Evolutionary conservation across 768 basidiomycete genomes (phyloP), one percentile per base, ranked within the genome.

Genomic region (Fistulinella prunicolor): DNA sequence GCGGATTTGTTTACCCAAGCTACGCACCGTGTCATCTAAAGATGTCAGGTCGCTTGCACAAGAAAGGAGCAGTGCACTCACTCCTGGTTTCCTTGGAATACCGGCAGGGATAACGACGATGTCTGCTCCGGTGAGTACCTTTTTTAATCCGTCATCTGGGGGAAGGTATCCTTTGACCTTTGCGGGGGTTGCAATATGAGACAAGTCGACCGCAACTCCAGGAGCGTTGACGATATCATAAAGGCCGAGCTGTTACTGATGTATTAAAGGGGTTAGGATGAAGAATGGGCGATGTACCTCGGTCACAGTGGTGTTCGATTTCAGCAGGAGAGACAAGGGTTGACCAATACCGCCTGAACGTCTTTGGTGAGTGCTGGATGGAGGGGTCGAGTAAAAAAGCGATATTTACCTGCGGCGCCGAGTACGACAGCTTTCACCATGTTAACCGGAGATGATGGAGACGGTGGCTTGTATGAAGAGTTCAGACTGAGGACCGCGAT

Each of bases 191-290:
- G 89, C 78, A 70, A 98, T 94, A 69, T 97, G 95, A 47, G 89
- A 86, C 49, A 97, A 77, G 74, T 99, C 95, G 49, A 85, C 90
- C 29, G 94, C 93, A 54, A 99, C 95, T 64, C 95, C 95, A 14
- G 92, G 92, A n/a, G 94, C 88, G 70, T 92, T 89, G 62, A 94
- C 92, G 71, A 97, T 94, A 91, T 98, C 95, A 67, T 78, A 97
- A 50, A 97, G 82, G 44, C 82, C 74, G 42, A 98, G 86, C 86
- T 94, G 60, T 17, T 44, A 23, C 16, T 3, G 43, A 38, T 24
- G 43, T 41, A 46, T n/a, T n/a, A 44, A 44, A 19, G n/a, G 38
- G 45, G 39, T n/a, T 9, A 40, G 23, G 44, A 40, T 46, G 32
- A 10, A 29, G 21, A 28, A 30, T 30, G 20, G 29, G 45, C 32